These are phyloP conservation scores for Raphanus raphanistrum DNA, from an alignment of 345 rosid species.

Conservation along the genomic window DNA sequence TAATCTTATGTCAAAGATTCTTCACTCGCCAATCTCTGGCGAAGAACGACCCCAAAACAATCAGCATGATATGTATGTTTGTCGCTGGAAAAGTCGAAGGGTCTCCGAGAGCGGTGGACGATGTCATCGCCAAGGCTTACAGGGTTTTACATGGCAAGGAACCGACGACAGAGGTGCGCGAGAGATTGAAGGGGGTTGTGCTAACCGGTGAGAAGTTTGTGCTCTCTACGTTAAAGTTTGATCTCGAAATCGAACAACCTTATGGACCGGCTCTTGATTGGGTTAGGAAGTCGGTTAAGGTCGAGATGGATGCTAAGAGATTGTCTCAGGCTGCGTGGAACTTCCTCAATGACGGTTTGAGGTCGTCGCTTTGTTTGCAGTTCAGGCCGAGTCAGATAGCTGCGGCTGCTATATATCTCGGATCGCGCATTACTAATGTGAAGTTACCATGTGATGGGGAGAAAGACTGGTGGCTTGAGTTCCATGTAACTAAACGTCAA, in stretches of 20 bases:
- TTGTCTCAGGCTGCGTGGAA: conserved; percentile 17
- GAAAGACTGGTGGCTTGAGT: conserved; percentile 11
- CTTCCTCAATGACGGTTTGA: conserved; percentile 3
- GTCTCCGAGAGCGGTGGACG: neutral
- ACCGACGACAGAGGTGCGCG: neutral
- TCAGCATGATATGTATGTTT: conserved; percentile 21
- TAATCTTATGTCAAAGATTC: conserved; percentile 7
- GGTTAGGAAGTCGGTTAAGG: conserved; percentile 16
- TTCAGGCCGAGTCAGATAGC: conserved; percentile 15
- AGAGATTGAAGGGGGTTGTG: neutral
- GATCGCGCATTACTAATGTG: neutral
- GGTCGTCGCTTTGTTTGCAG: conserved; percentile 21
- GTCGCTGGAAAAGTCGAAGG: conserved; percentile 27
- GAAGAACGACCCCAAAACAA: conserved; percentile 13
- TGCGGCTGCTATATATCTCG: conserved; percentile 15
- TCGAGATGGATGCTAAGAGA: neutral
- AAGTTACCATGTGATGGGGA: conserved; percentile 24
- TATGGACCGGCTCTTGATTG: neutral
- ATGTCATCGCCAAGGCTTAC: neutral
- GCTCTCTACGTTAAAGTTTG: conserved; percentile 19
- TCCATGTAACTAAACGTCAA: conserved; percentile 1
- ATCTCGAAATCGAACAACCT: conserved; percentile 18
- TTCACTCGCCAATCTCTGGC: conserved; percentile 20
- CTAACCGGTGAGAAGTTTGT: conserved; percentile 24
- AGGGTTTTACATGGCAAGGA: neutral